A percentile compares a stretch with the other conserved stretches of the same genome.
phyloP scores from a whole-genome alignment of 768 basidiomycete genomes.

The Termitomyces sp. region DNA sequence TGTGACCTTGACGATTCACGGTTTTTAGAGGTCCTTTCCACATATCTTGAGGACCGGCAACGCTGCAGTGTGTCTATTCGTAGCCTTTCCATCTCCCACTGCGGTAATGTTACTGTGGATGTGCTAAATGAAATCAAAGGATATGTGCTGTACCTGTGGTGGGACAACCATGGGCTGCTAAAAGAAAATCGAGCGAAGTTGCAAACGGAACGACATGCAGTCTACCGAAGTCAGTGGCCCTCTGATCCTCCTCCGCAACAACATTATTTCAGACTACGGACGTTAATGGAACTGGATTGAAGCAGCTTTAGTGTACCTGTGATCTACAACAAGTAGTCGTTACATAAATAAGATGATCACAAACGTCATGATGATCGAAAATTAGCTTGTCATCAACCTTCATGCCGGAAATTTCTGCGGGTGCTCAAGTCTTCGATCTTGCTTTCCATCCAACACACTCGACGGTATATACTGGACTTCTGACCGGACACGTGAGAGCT shows the following conservation, averaged over 20 bases:
- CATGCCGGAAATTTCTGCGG: conserved; percentile 61
- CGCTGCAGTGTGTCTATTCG: conserved; percentile 22
- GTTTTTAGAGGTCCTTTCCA: conserved; percentile 32
- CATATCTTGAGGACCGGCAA: conserved; percentile 24
- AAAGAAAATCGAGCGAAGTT: conserved; percentile 19
- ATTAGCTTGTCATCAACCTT: conserved; percentile 2
- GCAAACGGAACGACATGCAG: conserved; percentile 16
- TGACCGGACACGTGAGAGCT: conserved; percentile 81
- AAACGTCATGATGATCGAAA: not conserved
- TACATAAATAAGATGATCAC: not conserved
- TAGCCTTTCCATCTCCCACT: conserved; percentile 30
- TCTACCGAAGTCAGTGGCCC: conserved; percentile 22
- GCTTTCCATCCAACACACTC: conserved; percentile 74
- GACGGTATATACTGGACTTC: conserved; percentile 70
- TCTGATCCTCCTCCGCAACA: conserved; percentile 12
- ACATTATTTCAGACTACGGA: conserved; percentile 29
- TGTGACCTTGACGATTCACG: conserved; percentile 33
- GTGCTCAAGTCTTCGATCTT: conserved; percentile 84
- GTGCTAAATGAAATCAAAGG: conserved; percentile 20
- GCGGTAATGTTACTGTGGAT: conserved; percentile 21
- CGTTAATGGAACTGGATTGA: conserved; percentile 23
- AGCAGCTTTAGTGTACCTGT: not conserved
- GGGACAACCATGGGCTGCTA: conserved; percentile 24
- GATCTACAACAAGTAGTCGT: not conserved
- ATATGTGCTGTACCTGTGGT: conserved; percentile 25